Base-by-base conservation (phyloP, 2,329 filamentous ascomycete species). In the Hypoxylon sp. region DNA sequence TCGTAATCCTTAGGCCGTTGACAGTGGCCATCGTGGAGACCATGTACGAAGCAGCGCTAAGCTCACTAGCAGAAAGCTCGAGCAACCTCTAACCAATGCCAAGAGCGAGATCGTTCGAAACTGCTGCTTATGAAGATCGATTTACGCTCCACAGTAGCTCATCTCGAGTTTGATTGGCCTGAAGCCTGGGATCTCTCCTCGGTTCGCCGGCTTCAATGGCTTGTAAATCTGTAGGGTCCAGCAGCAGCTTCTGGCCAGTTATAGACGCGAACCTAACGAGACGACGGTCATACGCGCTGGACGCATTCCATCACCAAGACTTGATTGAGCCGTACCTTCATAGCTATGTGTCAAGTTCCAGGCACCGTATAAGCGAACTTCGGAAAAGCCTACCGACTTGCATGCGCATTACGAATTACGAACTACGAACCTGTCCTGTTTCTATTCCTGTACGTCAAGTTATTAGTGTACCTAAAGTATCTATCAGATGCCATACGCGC, bases 31-130 rank as follows among this genome's bases (percentile, higher is more conserved):
- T 64, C 60, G 63, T 60, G 63, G 64, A 65, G 58, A 64, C 58
- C n/a, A n/a, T n/a, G n/a, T 61, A 57, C 54, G 53, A 48, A 67
- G 65, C 67, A 65, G 61, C 64, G 64, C 67, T 70, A 70, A 59
- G 34, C 25, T 45, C 25, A 48, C 57, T 65, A 65, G 63, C 53
- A 53, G 46, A 27, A 43, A 67, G 59, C 56, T 63, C 58, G 53
- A 56, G 37, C 37, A 45, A 58, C 29, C 37, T 63, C 59, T 63
- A 67, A 41, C 53, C 61, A 56, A 67, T 61, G 64, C 61, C 67
- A 70, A 68, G 67, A 61, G 59, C 61, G 61, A 69, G 67, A 70
- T 70, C 67, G 67, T 70, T 70, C 61, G 67, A 65, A 57, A 55
- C 67, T 59, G 61, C 3, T 61, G 64, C 53, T 59, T 63, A 37